Evolutionary conservation across 164 flowering plant genomes (phyloP), one percentile per base, ranked within the genome.

Genomic region (Macadamia integrifolia): DNA sequence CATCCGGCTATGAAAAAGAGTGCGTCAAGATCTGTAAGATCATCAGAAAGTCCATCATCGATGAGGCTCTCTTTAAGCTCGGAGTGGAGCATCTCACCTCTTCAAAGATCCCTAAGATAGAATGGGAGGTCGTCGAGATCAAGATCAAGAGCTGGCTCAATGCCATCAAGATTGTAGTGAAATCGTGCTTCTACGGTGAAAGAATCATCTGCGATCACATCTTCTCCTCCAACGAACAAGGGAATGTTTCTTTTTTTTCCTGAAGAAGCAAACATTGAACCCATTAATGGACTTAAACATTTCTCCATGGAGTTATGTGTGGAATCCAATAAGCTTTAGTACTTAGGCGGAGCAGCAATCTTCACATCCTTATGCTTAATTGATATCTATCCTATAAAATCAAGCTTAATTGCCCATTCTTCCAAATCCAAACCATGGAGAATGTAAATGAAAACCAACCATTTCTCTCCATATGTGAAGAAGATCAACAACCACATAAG

Each of bases 131-230:
- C 2, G 10, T 89, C 28, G 87, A 88, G 43, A 0, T 58, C 14
- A 91, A 85, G 56, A 83, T 84, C 73, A 82, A 74, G 59, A 62
- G 28, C 66, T 91, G 97, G 97, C 65, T 91, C 42, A 71, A 69
- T 55, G 87, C 87, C 0, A 79, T 81, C 1, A 81, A 73, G 44
- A 31, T 75, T 6, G 78, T 89, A 1, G 86, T 89, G 0, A 80
- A 75, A 46, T 74, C 85, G 0, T 76, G 89, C 42, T 89, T 91
- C 58, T 43, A 44, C 72, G 85, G 88, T 8, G 95, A 91, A 75
- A 70, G 88, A 58, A 68, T 86, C 10, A 83, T 91, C 62, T 85
- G 90, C 67, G 91, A 91, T 61, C 69, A 78, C 55, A 86, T 91
- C 8, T 91, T 91, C 75, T 74, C 86, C 2, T 23, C 83, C 1